A percentile compares a stretch with the other conserved stretches of the same genome.
Evolutionary conservation across 176 grass and related monocot genomes (phyloP).

Genomic region (Bothriochloa decipiens): DNA sequence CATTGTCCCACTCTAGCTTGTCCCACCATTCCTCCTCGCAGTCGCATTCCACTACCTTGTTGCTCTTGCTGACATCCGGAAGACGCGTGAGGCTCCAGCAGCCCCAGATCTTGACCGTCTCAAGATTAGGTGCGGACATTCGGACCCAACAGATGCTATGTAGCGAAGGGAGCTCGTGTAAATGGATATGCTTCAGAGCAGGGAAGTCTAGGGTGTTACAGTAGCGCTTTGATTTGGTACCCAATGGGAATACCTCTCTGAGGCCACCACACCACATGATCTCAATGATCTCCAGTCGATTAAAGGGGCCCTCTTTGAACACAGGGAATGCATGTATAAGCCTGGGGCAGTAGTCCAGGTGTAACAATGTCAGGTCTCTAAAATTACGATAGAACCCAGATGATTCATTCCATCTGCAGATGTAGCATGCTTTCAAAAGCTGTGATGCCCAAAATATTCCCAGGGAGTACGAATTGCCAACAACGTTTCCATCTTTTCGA

Average conservation of each 20-base stretch:
- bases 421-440: neutral
- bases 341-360: neutral
- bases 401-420: neutral
- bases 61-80: accelerated
- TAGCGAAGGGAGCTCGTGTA: constrained; percentile 21
- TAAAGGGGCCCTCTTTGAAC: no score
- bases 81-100: constrained; percentile 39
- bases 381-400: accelerated
- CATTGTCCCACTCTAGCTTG: neutral
- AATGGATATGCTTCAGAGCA: neutral
- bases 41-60: neutral
- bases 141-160: neutral
- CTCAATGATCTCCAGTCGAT: neutral
- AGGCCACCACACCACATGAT: constrained; percentile 10
- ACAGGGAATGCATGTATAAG: neutral
- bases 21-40: constrained; percentile 50
- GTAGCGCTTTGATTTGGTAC: neutral
- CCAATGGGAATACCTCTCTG: neutral
- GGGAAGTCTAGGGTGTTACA: neutral
- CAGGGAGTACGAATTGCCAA: neutral
- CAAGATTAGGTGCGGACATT: neutral
- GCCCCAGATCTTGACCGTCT: constrained; percentile 24
- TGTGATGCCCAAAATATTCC: neutral
- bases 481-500: no score
- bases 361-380: accelerated